Base-by-base conservation (phyloP, 2,329 filamentous ascomycete species). In the Ophiosphaerella herpotricha region DNA sequence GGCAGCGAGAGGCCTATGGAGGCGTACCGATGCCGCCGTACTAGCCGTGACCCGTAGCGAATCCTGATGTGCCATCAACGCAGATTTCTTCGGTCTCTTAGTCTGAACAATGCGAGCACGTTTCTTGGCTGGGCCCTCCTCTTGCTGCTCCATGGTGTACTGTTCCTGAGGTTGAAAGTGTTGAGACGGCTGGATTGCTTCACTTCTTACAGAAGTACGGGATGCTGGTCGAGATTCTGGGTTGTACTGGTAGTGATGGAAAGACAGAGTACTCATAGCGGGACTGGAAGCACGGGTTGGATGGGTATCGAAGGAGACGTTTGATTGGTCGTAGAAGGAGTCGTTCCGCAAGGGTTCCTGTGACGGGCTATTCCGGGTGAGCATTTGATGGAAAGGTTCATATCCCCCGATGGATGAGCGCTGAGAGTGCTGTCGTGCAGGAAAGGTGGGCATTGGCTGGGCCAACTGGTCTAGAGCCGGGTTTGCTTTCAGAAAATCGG, bases 1-100 rank as follows among this genome's bases (percentile, higher is more conserved):
- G 39, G 76, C 71, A 16, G 82, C 79, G 48, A 90, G 81, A 4
- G 93, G 93, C 38, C 91, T 84, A 71, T 96, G 89, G 40, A 87
- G 87, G 37, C 93, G 88, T 50, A 97, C 81, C 5, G 92, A 96
- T 36, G 91, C 90, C 38, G 92, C 88, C 13, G 90, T 96, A 69
- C 91, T 96, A 39, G 93, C 93, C 52, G 90, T 87, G n/a, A 96
- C 91, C 41, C 92, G 84, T 23, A 97, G 78, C 3, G 90, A 95
- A 41, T 94, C 91, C 8, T 86, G 83, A 26, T 85, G 86, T 34
- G 84, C 81, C 43, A 87, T 89, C 63, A 97, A 89, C 18, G 84
- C 85, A 54, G 81, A 83, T 59, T 84, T 87, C 43, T 86, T 85
- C n/a, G 85, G 85, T 75, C 86, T 87, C 55, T 89, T 85, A 11